Evolutionary conservation across 2,329 filamentous ascomycete genomes (phyloP).

Genomic region (Chrysosporium queenslandicum): DNA sequence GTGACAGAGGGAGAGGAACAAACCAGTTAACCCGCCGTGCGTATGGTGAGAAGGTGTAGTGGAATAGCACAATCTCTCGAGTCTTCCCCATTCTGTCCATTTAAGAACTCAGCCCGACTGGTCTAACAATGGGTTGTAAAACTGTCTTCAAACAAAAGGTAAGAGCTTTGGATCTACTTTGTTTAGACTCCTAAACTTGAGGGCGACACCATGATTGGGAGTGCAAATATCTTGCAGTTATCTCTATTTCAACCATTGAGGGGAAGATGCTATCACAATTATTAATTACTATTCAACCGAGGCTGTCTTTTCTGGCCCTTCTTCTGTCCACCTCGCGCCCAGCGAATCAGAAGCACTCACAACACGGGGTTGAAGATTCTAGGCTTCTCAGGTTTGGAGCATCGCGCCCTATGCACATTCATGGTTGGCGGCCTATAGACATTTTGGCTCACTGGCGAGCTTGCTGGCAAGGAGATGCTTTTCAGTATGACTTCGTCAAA

Average conservation of each 20-base stretch:
- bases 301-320: not conserved
- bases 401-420: too few species aligned
- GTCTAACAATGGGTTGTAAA: too few species aligned
- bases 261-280: not conserved
- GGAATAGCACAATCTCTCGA: constrained; percentile 51
- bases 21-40: constrained; percentile 48
- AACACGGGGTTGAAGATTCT: not conserved
- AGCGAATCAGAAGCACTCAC: not conserved
- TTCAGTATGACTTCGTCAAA: too few species aligned
- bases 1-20: not conserved
- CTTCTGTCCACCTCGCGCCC: not conserved
- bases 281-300: not conserved
- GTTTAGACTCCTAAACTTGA: too few species aligned
- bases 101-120: not conserved
- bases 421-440: too few species aligned
- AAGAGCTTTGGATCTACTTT: too few species aligned
- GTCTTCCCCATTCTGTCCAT: not conserved
- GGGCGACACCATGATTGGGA: too few species aligned
- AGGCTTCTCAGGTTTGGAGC: not conserved
- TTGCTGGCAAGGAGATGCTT: too few species aligned
- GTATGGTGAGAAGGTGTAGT: constrained; percentile 57
- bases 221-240: too few species aligned
- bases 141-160: too few species aligned
- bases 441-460: too few species aligned
- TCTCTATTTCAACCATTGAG: too few species aligned